phyloP scores from a whole-genome alignment of 139 green algal species.

The Chlamydomonas applanata region DNA sequence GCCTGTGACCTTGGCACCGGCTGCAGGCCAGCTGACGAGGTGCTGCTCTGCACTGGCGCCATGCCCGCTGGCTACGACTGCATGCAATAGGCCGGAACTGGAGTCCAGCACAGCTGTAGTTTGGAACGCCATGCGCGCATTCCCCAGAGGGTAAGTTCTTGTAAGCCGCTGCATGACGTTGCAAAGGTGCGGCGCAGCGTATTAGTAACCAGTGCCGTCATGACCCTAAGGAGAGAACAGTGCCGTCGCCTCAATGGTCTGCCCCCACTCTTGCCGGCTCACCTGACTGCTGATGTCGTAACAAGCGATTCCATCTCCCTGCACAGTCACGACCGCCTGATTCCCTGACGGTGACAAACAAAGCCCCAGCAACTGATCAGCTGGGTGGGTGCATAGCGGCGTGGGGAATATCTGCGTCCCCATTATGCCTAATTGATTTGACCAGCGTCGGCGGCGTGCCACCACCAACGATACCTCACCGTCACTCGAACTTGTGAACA shows the following conservation, averaged over 20 bases:
- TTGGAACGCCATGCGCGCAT: background rate
- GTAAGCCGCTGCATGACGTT: background rate
- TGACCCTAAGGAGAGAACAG: too few relatives aligned
- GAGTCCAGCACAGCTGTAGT: background rate
- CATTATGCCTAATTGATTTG: too few relatives aligned
- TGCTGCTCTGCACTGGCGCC: background rate
- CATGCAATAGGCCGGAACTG: background rate
- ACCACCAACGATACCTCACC: too few relatives aligned
- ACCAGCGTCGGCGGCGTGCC: too few relatives aligned
- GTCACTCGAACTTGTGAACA: too few relatives aligned
- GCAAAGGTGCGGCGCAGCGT: too few relatives aligned
- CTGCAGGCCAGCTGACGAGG: constrained; percentile 2
- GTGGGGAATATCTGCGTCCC: too few relatives aligned
- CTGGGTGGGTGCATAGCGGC: too few relatives aligned
- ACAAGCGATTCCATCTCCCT: constrained; percentile 15
- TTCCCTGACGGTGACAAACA: background rate
- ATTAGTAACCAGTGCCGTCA: too few relatives aligned
- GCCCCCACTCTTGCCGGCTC: background rate
- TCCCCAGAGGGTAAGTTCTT: background rate
- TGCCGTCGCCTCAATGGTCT: too few relatives aligned
- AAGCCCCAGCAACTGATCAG: background rate
- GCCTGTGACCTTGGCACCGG: too few relatives aligned
- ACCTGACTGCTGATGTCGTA: constrained; percentile 22
- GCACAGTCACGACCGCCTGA: constrained; percentile 6
- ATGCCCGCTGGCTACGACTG: background rate